These are phyloP conservation scores for Urochloa ruziziensis DNA, from an alignment of 176 grass and related monocot genomes.

Conservation along the genomic window DNA sequence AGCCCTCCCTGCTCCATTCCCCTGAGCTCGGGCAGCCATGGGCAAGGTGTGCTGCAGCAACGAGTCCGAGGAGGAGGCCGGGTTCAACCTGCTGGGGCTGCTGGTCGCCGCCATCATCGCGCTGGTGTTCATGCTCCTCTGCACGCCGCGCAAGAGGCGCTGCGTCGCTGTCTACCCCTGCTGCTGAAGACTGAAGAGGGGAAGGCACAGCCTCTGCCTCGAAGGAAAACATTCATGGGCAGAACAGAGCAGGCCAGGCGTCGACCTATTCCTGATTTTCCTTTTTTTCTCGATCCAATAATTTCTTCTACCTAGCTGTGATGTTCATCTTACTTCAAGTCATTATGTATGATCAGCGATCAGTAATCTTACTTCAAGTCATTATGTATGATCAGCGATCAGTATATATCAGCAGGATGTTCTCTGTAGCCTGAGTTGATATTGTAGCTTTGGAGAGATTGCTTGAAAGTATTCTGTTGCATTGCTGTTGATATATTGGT, in stretches of 20 bases:
- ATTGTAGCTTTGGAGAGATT: background rate
- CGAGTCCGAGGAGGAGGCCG: slow-evolving; percentile 47
- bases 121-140: slow-evolving; percentile 57
- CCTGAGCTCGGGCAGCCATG: too few relatives aligned
- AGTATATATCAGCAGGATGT: background rate
- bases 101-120: slow-evolving; percentile 67
- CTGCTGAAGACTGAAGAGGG: too few relatives aligned
- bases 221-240: too few relatives aligned
- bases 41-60: slow-evolving; percentile 64
- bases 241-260: slow-evolving; percentile 16
- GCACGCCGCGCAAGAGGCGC: slow-evolving; percentile 42
- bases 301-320: slow-evolving; percentile 31
- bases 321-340: background rate
- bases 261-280: background rate
- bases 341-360: background rate
- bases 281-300: slow-evolving; percentile 36
- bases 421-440: too few relatives aligned
- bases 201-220: too few relatives aligned
- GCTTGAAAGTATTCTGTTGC: background rate
- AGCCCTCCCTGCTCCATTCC: too few relatives aligned
- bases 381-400: background rate
- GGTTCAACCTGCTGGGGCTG: slow-evolving; percentile 60
- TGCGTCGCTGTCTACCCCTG: slow-evolving; percentile 40
- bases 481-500: background rate
- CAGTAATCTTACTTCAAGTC: slow-evolving; percentile 1